phyloP scores from a whole-genome alignment of 2,329 filamentous ascomycete species.

The Dothideomycetes sp. region DNA sequence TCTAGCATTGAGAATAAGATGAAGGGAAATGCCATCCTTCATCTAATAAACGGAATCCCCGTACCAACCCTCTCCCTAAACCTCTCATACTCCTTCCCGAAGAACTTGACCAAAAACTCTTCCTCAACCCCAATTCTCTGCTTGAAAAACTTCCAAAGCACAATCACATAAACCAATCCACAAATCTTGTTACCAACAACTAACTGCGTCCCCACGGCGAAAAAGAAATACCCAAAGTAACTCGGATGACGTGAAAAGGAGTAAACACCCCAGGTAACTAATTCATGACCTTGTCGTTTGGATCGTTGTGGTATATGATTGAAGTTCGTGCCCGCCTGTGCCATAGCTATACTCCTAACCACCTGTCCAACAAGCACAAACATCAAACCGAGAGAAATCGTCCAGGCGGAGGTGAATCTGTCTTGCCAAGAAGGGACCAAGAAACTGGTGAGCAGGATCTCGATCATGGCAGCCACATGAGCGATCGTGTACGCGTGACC shows the following conservation, averaged over 20 bases:
- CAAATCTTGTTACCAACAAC: constrained; percentile 78
- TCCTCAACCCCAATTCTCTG: constrained; percentile 71
- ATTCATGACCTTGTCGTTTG: constrained; percentile 59
- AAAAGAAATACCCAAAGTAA: constrained; percentile 99
- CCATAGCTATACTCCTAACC: constrained; percentile 76
- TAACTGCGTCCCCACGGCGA: constrained; percentile 89
- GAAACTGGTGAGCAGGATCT: constrained; percentile 54
- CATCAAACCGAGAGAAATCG: constrained; percentile 47
- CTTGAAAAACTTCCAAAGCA: constrained; percentile 81
- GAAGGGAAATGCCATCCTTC: not conserved
- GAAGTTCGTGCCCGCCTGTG: constrained; percentile 80
- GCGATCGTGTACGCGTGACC: constrained; percentile 77
- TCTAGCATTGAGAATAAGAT: too few species aligned
- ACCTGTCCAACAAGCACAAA: constrained; percentile 63
- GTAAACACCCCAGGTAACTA: constrained; percentile 83
- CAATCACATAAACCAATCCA: constrained; percentile 60
- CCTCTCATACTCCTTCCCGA: constrained; percentile 67
- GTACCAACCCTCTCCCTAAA: constrained; percentile 66
- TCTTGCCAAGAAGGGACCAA: constrained; percentile 44
- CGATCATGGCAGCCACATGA: constrained; percentile 63
- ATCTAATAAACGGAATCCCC: constrained; percentile 66
- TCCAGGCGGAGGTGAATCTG: constrained; percentile 35
- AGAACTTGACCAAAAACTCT: constrained; percentile 66
- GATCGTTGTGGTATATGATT: constrained; percentile 70
- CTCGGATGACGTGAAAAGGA: constrained; percentile 68